Evolutionary conservation across 1,139 yeast species (phyloP).

Genomic region (Hemisphaericaspora xylanilytica): DNA sequence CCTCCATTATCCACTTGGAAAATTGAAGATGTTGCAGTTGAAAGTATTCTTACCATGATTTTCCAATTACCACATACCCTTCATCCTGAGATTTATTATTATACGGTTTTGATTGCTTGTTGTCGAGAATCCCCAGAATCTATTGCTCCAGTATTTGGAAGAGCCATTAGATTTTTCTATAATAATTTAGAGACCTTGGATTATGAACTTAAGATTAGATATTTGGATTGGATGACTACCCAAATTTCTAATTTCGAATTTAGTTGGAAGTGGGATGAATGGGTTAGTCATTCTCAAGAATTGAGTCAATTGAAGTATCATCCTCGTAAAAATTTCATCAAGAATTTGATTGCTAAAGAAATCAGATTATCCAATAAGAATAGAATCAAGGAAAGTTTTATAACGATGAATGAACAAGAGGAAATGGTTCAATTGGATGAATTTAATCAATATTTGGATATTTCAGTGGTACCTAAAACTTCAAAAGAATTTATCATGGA

Average conservation of each 20-base stretch:
- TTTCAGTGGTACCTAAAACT: constrained; percentile 29
- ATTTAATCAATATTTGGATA: constrained; percentile 61
- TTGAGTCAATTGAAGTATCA: constrained; percentile 45
- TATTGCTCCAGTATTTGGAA: constrained; percentile 92
- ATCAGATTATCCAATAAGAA: constrained; percentile 69
- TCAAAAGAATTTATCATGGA: constrained; percentile 28
- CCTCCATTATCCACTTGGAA: constrained; percentile 75
- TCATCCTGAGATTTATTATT: constrained; percentile 74
- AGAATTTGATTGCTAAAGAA: constrained; percentile 80
- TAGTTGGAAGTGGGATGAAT: constrained; percentile 98
- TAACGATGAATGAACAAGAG: constrained; percentile 33
- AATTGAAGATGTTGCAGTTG: constrained; percentile 86
- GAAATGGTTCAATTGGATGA: constrained; percentile 44
- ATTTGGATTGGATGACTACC: constrained; percentile 88
- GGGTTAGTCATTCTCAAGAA: constrained; percentile 61
- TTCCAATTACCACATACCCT: constrained; percentile 69
- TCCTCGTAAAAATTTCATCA: constrained; percentile 73
- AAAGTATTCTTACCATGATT: constrained; percentile 73
- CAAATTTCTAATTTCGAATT: constrained; percentile 93
- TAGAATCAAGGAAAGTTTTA: constrained; percentile 72
- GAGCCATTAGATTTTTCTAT: constrained; percentile 86
- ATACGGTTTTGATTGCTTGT: constrained; percentile 83
- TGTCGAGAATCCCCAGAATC: constrained; percentile 87
- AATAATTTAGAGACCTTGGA: constrained; percentile 66
- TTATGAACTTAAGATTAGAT: constrained; percentile 69